Base-by-base conservation (phyloP, 495 filamentous ascomycete genomes). In the Penicillium fimorum region DNA sequence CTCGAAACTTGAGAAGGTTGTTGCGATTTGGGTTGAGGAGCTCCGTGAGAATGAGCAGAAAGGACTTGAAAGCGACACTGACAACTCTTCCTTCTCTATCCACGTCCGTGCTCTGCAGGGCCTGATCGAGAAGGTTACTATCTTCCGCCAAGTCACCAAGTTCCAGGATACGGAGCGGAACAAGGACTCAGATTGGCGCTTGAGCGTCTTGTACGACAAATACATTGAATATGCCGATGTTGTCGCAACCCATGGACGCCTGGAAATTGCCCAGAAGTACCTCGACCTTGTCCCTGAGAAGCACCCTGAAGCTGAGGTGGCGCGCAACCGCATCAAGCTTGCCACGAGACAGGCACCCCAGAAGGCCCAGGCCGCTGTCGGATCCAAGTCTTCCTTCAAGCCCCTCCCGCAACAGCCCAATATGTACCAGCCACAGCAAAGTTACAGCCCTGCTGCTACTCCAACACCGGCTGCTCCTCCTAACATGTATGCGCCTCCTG, bases 151-250 rank as follows among this genome's bases (percentile, higher is more conserved):
- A 63, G 92, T 94, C 42, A 92, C 90, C 50, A 92, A 93, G 61
- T 99, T 96, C 74, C 70, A 87, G 58, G 94, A 99, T 65, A 76
- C 77, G 6, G 91, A 97, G 56, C 82, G 79, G 54, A 75, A 75
- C 48, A 80, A 84, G 35, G 73, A 77, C 5, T 84, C 86, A 0
- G 91, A 85, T 50, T 99, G 95, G 95, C 96, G 95, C 73, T 86
- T 99, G 44, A 81, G 82, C 42, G 77, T 84, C 1, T 79, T 99
- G 38, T 99, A 99, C 67, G 88, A 92, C 66, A 96, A 95, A 74
- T 99, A 99, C 64, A 86, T 85, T 20, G 93, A 99, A 75, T 99
- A 97, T 72, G 92, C 94, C 10, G 94, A 97, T 66, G 88, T 99
- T 62, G 87, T 94, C 53, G 90, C 94, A 40, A 84, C 90, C 8